Evolutionary conservation across 2,329 filamentous ascomycete genomes (phyloP), one percentile per base, ranked within the genome.

Genomic region (Fusarium sacchari): DNA sequence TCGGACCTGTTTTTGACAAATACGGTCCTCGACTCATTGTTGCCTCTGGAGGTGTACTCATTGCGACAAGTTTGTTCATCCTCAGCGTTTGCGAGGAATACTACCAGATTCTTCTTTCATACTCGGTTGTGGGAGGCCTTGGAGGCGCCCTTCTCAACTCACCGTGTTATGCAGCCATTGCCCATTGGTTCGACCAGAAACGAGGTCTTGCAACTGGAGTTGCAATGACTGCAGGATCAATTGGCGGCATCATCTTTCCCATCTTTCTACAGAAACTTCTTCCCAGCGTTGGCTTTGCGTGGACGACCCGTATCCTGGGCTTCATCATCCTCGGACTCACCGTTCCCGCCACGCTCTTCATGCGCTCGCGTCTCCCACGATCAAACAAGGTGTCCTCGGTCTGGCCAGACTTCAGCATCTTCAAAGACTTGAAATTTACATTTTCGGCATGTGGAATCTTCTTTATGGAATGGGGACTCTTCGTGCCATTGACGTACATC

Each of bases 181-280:
- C 92, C 1, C 94, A 97, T 79, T 97, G 90, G 84, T 97, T 97
- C 84, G 87, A 91, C 34, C 81, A 80, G n/a, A 90, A 90, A 56
- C 90, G 94, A 20, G 95, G 92, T 6, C 87, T 93, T 46, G 94
- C 94, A 13, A 96, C 92, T 1, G 94, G 94, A n/a, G 85, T 97
- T 46, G 93, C 94, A n/a, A 89, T 92, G 9, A 91, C 92, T 0
- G 92, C 93, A 1, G 91, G 91, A 24, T 91, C 90, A 22, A 82
- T 93, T 18, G 92, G 92, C 32, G 92, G 92, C n/a, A 87, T 94
- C 28, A 82, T 89, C 4, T 93, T 93, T 60, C 86, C 87, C 3
- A 78, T 88, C 17, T 76, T 86, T 59, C 78, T 88, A 46, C 83
- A 85, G 67, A 78, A 80, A 28, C 80, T 87, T n/a, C 81, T 88